Conservation (phyloP, 192 early-diverging fungal species). For the Haplosporangium gracile region DNA sequence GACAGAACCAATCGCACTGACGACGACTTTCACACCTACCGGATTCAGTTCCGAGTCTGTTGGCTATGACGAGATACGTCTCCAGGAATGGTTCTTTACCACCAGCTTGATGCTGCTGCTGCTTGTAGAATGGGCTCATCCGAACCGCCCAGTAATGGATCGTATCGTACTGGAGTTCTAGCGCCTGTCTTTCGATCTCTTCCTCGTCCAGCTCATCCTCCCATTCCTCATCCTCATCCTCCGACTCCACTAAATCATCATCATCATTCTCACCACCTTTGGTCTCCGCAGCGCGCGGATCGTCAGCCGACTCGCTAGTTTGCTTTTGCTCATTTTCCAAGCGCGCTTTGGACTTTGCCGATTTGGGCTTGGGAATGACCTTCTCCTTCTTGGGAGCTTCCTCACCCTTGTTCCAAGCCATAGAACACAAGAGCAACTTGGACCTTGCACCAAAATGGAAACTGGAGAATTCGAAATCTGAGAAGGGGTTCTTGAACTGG, state of each 20-base stretch:
- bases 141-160: conserved; percentile 44
- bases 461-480: conserved; percentile 76
- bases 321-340: not conserved
- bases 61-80: conserved; percentile 25
- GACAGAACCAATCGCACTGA: not conserved
- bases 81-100: not conserved
- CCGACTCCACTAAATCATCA: not conserved
- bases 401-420: conserved; percentile 75
- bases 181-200: not conserved
- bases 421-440: conserved; percentile 69
- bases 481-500: conserved; percentile 73
- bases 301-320: not conserved
- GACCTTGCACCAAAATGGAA: conserved; percentile 67
- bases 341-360: not conserved
- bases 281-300: not conserved
- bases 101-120: not conserved
- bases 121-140: conserved; percentile 32
- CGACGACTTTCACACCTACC: conserved; percentile 13
- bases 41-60: conserved; percentile 30
- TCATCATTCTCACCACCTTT: not conserved
- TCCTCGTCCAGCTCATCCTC: conserved; percentile 25
- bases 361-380: conserved; percentile 11
- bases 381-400: conserved; percentile 34
- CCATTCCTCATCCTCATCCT: conserved; percentile 26
- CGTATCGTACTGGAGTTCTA: conserved; percentile 18